Evolutionary conservation across 306 rosid species (phyloP).

Genomic region (Ceratonia siliqua): DNA sequence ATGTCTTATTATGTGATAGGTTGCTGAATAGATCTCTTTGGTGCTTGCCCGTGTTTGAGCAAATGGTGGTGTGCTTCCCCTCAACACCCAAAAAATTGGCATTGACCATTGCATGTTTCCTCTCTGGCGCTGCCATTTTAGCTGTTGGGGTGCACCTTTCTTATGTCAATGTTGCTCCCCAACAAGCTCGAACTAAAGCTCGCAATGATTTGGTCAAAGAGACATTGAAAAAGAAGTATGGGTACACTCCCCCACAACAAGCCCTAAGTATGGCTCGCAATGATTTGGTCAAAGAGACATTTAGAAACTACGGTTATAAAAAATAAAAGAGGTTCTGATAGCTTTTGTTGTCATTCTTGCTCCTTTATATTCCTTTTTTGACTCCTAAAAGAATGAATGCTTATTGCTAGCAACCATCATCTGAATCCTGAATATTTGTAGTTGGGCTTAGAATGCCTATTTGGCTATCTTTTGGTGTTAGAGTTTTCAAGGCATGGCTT

Average conservation of each 20-base stretch:
- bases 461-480: not conserved
- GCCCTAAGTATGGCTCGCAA: constrained; percentile 57
- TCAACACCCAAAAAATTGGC: constrained; percentile 74
- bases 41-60: not conserved
- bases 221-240: constrained; percentile 62
- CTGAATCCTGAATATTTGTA: not conserved
- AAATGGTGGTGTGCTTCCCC: constrained; percentile 75
- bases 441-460: not conserved
- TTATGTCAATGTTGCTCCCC: constrained; percentile 69
- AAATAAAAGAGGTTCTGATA: constrained; percentile 11
- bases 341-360: not conserved
- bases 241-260: constrained; percentile 59
- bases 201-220: constrained; percentile 60
- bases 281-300: constrained; percentile 51
- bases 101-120: constrained; percentile 53
- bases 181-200: constrained; percentile 69
- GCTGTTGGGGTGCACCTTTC: constrained; percentile 62
- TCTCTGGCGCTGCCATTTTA: constrained; percentile 60
- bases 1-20: constrained; percentile 9
- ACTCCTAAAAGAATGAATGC: not conserved
- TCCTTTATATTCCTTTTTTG: not conserved
- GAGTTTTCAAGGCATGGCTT: not conserved
- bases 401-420: not conserved
- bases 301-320: constrained; percentile 47
- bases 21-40: not conserved